A percentile compares a stretch with the other conserved stretches of the same genome.
Evolutionary conservation across 768 basidiomycete species (phyloP).

Genomic region (Lactarius deliciosus): DNA sequence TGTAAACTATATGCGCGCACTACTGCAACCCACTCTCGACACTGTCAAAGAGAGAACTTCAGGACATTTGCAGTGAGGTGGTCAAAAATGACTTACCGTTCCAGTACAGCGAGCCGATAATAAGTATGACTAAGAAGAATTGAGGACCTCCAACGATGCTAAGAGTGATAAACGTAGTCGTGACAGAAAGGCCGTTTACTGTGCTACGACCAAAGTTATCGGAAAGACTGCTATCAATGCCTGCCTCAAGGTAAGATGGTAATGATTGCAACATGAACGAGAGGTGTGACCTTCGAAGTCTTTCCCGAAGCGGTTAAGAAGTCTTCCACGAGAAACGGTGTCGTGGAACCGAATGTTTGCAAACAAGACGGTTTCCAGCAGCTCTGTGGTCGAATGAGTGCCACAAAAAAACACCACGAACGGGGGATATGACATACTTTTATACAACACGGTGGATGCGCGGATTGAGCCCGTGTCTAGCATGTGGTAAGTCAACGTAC

Average conservation of each 20-base stretch:
- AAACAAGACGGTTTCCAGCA: slow-evolving; percentile 80
- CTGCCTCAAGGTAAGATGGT: slow-evolving; percentile 39
- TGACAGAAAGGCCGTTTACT: slow-evolving; percentile 63
- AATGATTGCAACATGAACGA: background rate
- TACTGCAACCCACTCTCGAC: slow-evolving; percentile 16
- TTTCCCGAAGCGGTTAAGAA: slow-evolving; percentile 84
- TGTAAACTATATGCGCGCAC: background rate
- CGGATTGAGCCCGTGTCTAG: slow-evolving; percentile 75
- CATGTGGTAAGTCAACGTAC: slow-evolving; percentile 24
- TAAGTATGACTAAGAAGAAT: slow-evolving; percentile 60
- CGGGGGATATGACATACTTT: slow-evolving; percentile 42
- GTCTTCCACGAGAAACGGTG: slow-evolving; percentile 80
- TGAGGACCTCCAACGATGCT: slow-evolving; percentile 76
- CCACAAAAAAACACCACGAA: slow-evolving; percentile 2
- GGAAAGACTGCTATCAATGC: slow-evolving; percentile 77
- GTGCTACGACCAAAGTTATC: slow-evolving; percentile 84
- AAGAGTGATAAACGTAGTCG: slow-evolving; percentile 71
- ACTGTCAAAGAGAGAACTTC: background rate
- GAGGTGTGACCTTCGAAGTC: slow-evolving; percentile 67
- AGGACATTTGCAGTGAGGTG: background rate
- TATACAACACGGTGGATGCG: slow-evolving; percentile 75
- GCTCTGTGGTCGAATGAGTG: slow-evolving; percentile 36
- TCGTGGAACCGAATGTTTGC: slow-evolving; percentile 93
- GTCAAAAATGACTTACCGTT: slow-evolving; percentile 48
- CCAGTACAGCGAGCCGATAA: slow-evolving; percentile 66